phyloP scores from a whole-genome alignment of 495 filamentous ascomycete species.

The Aspergillus biplanus region DNA sequence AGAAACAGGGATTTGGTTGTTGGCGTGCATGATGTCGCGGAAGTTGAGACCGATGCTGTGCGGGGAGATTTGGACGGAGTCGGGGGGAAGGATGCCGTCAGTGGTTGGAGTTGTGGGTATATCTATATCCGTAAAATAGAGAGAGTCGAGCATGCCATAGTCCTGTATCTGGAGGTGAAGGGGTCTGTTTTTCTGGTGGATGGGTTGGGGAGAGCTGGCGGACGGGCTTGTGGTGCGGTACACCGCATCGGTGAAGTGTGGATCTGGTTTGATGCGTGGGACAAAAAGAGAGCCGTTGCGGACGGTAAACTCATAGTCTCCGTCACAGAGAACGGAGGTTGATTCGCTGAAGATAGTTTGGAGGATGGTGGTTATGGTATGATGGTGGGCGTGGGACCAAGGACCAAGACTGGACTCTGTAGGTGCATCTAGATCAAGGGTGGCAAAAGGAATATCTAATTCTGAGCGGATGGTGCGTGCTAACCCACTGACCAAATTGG shows the following conservation, averaged over 20 bases:
- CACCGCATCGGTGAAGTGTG: background rate
- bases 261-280: background rate
- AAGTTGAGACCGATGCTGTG: conserved; percentile 43
- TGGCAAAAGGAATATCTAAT: background rate
- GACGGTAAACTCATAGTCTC: background rate
- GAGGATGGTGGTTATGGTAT: background rate
- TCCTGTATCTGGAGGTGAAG: background rate
- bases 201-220: background rate
- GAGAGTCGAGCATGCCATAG: conserved; percentile 18
- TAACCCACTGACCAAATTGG: background rate
- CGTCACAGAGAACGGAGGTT: background rate
- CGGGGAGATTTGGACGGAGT: conserved; percentile 34
- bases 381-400: background rate
- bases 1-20: conserved; percentile 34
- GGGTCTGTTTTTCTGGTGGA: background rate
- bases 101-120: background rate
- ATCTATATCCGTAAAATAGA: conserved; percentile 17
- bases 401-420: background rate
- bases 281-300: background rate
- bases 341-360: background rate
- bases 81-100: conserved; percentile 9
- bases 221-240: background rate
- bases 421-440: background rate
- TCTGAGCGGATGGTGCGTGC: background rate
- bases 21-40: conserved; percentile 43